Base-by-base conservation (phyloP, 305 asterid species). In the Fraxinus sp. region DNA sequence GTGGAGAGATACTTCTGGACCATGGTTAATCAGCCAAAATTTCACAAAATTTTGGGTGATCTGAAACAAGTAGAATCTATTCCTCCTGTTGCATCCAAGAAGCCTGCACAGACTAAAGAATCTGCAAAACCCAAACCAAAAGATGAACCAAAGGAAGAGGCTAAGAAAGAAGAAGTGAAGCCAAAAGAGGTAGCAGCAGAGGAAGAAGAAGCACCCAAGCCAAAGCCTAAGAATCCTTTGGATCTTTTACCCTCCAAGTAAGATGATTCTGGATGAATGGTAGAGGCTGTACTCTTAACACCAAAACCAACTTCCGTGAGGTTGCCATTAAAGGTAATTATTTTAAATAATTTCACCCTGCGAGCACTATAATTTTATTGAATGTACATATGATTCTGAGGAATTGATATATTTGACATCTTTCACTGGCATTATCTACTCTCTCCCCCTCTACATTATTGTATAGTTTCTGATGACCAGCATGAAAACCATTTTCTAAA, bases 1-100 rank as follows among this genome's bases (percentile, higher is more conserved):
- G 95, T 96, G n/a, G 99, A 96, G 88, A 88, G 99, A 87, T 93
- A 96, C 55, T 82, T 93, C 74, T 96, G 98, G 98, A 96, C 98
- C 7, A 36, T 93, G 91, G 88, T 90, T 78, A 96, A 96, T 86
- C 99, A 94, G 84, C 99, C 97, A 5, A 90, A 92, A 77, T 88
- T 95, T 86, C 88, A 91, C 86, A 94, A 92, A 87, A 75, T 95
- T 62, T 32, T 88, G 88, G 98, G 97, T 13, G 98, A 90, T 13
- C 62, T 94, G 59, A 66, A 84, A 77, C 99, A 95, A 78, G 78
- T 90, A 2, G 89, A 85, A 55, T 82, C 97, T 49, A 59, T 94
- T 73, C 95, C 95, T 30, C 86, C 95, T 4, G 91, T 91, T 66
- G 85, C 93, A 3, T 86, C 97, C 79, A 93, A 90, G 87, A 93